A percentile compares a stretch with the other conserved stretches of the same genome.
Conservation (phyloP, 208 protist genomes). For the Trypanosoma mega region DNA sequence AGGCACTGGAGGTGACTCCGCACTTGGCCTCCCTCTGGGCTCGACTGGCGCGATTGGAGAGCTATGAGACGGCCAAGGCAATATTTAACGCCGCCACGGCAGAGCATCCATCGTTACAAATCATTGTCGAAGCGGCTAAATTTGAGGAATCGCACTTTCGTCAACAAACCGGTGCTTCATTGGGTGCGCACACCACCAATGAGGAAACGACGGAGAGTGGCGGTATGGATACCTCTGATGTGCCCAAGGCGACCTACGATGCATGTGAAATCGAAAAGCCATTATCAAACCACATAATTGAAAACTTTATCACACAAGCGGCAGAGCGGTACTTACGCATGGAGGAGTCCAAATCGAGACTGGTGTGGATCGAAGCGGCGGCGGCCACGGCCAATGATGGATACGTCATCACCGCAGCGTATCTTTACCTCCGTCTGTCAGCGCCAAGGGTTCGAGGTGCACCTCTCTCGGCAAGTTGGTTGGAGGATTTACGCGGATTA, state of each 20-base stretch:
- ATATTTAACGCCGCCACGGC: constrained; percentile 66
- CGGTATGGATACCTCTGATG: no score
- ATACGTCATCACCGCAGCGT: constrained; percentile 66
- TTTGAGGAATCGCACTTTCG: constrained; percentile 59
- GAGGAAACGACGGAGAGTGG: neutral
- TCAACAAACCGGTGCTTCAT: neutral
- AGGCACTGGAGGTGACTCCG: constrained; percentile 58
- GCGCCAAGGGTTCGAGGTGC: constrained; percentile 18
- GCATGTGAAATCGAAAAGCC: no score
- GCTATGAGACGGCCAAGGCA: constrained; percentile 50
- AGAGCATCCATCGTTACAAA: constrained; percentile 58
- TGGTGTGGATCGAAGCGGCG: constrained; percentile 25
- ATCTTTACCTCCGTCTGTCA: constrained; percentile 56
- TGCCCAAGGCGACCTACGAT: no score
- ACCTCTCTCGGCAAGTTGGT: constrained; percentile 37
- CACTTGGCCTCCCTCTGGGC: constrained; percentile 70
- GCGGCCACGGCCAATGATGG: constrained; percentile 15
- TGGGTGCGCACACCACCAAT: neutral
- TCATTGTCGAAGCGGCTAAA: constrained; percentile 75
- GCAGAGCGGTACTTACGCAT: constrained; percentile 15
- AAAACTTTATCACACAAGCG: constrained; percentile 22
- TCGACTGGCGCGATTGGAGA: constrained; percentile 60
- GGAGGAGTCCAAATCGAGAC: constrained; percentile 29
- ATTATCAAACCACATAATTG: constrained; percentile 22
- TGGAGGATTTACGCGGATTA: constrained; percentile 35